Base-by-base conservation (phyloP, 31 red algal species). In the Porphyra umbilicalis region DNA sequence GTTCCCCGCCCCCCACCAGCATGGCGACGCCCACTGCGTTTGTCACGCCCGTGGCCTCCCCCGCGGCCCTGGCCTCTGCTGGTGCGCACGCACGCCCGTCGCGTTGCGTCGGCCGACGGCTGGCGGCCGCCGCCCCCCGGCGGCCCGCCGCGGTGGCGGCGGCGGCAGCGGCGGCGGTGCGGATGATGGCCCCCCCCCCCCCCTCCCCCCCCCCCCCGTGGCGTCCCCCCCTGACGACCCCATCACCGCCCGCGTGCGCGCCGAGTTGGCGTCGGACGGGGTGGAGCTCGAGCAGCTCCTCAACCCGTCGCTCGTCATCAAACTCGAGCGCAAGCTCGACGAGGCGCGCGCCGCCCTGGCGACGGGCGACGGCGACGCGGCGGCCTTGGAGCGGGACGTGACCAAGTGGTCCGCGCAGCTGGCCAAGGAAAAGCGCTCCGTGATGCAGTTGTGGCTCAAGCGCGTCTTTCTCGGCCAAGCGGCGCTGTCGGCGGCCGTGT, bases 391-490 rank as follows among this genome's bases (percentile, higher is more conserved):
- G 57, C 57, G 57, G 57, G 25, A 71, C 57, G 30, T 71, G 6
- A 71, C 11, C 10, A 18, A 29, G 20, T 71, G 57, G 57, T n/a
- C 20, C 7, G 75, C 31, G n/a, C 78, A 88, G 33, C 67, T 93
- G 6, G 79, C 32, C 18, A 79, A 79, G 15, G 96, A 95, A 83
- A 92, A 92, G 82, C 86, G 90, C 20, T 81, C 81, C 39, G 86
- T 98, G 33, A 98, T 98, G 96, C 88, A 88, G 33, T 38, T 76
- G 9, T 93, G 93, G 84, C 76, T 98, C 14, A 95, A 93, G 83
- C 46, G 46, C 18, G 35, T 95, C 33, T 98, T 98, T 75, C 34
- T 95, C 10, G 79, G 80, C 18, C 96, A 98, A 57, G 89, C 89
- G 9, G 32, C 83, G 33, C 0, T 91, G 9, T 90, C 92, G 76